A percentile compares a stretch with the other conserved stretches of the same genome.
These are phyloP conservation scores for Cladosporium colombiae DNA, from an alignment of 2,329 filamentous ascomycete species.

Conservation along the genomic window DNA sequence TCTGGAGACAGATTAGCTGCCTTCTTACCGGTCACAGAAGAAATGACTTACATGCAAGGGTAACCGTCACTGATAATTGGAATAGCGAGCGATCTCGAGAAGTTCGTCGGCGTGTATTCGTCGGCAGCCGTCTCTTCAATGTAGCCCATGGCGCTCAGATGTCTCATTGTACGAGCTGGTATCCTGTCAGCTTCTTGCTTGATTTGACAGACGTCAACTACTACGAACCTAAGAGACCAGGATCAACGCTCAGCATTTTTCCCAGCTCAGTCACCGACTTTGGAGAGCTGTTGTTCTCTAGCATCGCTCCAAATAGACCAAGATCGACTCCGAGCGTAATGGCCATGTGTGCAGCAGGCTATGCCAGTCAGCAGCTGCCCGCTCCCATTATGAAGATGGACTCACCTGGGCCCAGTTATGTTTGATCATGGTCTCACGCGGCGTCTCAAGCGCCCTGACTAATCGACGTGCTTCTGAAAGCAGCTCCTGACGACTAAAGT, in stretches of 20 bases:
- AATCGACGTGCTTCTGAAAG: slow-evolving; percentile 12
- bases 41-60: not conserved
- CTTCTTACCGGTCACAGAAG: not conserved
- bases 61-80: slow-evolving; percentile 12
- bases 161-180: slow-evolving; percentile 7
- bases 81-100: slow-evolving; percentile 11
- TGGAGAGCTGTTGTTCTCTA: slow-evolving; percentile 1
- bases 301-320: slow-evolving; percentile 10
- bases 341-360: slow-evolving; percentile 15
- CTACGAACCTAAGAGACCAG: slow-evolving; percentile 1
- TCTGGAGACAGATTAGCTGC: not conserved
- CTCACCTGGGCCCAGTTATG: slow-evolving; percentile 17
- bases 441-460: slow-evolving; percentile 9
- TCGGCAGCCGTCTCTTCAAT: slow-evolving; percentile 6
- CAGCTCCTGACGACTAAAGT: not conserved
- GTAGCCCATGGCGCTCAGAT: slow-evolving; percentile 11
- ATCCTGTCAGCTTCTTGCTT: not conserved
- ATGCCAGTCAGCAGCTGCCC: not conserved
- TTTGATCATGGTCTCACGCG: slow-evolving; percentile 17
- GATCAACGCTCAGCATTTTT: not conserved
- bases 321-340: slow-evolving; percentile 15
- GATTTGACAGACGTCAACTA: not conserved
- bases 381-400: not conserved
- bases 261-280: slow-evolving; percentile 7
- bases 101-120: slow-evolving; percentile 17